These are phyloP conservation scores for Diplodia mutila DNA, from an alignment of 2,329 filamentous ascomycete species.

Conservation along the genomic window DNA sequence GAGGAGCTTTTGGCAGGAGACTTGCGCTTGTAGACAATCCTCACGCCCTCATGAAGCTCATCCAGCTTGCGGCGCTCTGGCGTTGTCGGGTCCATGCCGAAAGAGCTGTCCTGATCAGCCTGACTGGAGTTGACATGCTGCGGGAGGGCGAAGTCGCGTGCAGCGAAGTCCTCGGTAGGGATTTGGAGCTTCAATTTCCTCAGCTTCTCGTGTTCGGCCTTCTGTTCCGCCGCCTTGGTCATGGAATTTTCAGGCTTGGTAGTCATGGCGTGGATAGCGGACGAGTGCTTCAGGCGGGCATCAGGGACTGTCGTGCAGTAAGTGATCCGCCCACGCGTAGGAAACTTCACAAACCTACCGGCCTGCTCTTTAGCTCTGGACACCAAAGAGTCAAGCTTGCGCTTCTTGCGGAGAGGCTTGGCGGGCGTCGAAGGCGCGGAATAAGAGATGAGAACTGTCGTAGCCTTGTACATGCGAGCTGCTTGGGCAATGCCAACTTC, in stretches of 20 bases:
- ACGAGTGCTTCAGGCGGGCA: not conserved
- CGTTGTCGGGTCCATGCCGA: not conserved
- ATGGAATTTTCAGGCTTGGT: no score
- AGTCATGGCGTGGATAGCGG: not conserved
- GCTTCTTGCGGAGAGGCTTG: slow-evolving; percentile 19
- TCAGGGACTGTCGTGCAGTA: not conserved
- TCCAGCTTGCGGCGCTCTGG: slow-evolving; percentile 3
- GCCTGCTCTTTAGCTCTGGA: slow-evolving; percentile 3
- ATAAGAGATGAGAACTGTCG: not conserved
- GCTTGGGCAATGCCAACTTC: not conserved
- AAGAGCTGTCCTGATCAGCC: not conserved
- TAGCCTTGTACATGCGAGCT: not conserved
- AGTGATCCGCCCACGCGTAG: not conserved
- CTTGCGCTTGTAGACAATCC: not conserved
- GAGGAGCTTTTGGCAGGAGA: not conserved
- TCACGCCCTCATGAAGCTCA: slow-evolving; percentile 6
- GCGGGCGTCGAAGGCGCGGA: not conserved
- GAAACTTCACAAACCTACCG: not conserved
- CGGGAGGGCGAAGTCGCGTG: not conserved
- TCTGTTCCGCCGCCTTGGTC: not conserved
- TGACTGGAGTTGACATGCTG: not conserved
- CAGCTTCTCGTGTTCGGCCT: not conserved
- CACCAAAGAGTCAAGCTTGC: not conserved
- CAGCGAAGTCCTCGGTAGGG: not conserved
- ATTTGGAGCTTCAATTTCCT: not conserved